Conservation (phyloP, 352 stramenopile species). For the Halophytophthora batemanensis region DNA sequence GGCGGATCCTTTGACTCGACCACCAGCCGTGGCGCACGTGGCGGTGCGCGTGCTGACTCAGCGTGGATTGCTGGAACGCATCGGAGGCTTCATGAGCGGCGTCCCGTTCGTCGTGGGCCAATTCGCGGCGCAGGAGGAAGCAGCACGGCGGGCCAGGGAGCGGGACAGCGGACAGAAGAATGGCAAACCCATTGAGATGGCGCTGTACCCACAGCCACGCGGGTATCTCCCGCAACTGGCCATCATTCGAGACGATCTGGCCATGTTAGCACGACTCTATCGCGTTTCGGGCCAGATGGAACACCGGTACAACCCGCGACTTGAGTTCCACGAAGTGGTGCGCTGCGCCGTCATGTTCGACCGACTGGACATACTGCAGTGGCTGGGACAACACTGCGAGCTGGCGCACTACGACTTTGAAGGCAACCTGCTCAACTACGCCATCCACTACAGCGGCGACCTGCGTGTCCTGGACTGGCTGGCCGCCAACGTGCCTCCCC, state of each 20-base stretch:
- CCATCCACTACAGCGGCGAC: slow-evolving; percentile 23
- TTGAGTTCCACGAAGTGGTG: slow-evolving; percentile 32
- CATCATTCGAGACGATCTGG: slow-evolving; percentile 22
- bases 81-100: slow-evolving; percentile 26
- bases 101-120: slow-evolving; percentile 24
- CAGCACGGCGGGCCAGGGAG: neutral
- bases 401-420: slow-evolving; percentile 25
- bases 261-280: slow-evolving; percentile 15
- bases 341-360: slow-evolving; percentile 32
- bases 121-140: slow-evolving; percentile 14
- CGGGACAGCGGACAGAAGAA: neutral
- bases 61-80: slow-evolving; percentile 16
- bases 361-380: slow-evolving; percentile 16
- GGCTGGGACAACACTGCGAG: slow-evolving; percentile 18
- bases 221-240: slow-evolving; percentile 28
- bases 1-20: no score
- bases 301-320: slow-evolving; percentile 13
- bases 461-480: slow-evolving; percentile 26
- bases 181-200: neutral
- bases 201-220: slow-evolving; percentile 25
- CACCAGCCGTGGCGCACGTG: no score
- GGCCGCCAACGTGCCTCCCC: slow-evolving; percentile 9
- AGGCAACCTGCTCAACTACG: slow-evolving; percentile 27
- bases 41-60: slow-evolving; percentile 27
- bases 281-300: slow-evolving; percentile 12